Evolutionary conservation across 2,329 filamentous ascomycete species (phyloP).

Genomic region (Aspergillus aculeatus): DNA sequence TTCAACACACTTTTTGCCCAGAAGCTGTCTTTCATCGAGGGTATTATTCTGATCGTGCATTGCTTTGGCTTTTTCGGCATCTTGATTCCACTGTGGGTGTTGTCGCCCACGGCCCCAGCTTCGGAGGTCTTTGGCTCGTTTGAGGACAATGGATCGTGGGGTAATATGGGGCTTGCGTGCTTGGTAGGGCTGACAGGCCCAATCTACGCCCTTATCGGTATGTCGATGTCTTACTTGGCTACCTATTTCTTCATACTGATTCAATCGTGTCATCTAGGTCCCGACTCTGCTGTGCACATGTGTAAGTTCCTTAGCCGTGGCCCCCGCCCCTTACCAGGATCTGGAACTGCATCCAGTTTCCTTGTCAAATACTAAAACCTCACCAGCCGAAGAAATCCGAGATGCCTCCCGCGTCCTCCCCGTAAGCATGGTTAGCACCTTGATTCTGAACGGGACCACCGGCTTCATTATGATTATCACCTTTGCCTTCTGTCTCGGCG

Average conservation of each 20-base stretch:
- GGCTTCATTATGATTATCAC: conserved; percentile 49
- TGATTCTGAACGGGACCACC: conserved; percentile 49
- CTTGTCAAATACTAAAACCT: conserved; percentile 5
- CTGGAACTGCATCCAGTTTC: neutral
- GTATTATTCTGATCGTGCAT: conserved; percentile 51
- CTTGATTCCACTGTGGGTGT: conserved; percentile 37
- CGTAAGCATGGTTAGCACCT: conserved; percentile 48
- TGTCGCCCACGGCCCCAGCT: conserved; percentile 32
- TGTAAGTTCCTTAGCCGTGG: conserved; percentile 15
- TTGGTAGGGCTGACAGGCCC: conserved; percentile 36
- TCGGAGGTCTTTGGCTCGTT: conserved; percentile 37
- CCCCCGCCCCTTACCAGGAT: no score
- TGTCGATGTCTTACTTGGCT: neutral
- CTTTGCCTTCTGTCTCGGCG: conserved; percentile 45
- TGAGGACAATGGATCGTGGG: conserved; percentile 38
- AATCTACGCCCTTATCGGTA: conserved; percentile 26
- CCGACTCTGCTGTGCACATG: conserved; percentile 38
- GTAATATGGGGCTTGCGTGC: conserved; percentile 37
- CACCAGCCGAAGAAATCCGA: conserved; percentile 51
- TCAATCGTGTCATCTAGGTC: conserved; percentile 12
- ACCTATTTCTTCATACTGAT: neutral
- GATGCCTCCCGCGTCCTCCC: conserved; percentile 51
- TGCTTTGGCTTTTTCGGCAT: conserved; percentile 46
- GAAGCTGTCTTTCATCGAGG: conserved; percentile 52
- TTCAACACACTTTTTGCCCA: conserved; percentile 52